Evolutionary conservation across 345 rosid species (phyloP).

Genomic region (Angophora floribunda): DNA sequence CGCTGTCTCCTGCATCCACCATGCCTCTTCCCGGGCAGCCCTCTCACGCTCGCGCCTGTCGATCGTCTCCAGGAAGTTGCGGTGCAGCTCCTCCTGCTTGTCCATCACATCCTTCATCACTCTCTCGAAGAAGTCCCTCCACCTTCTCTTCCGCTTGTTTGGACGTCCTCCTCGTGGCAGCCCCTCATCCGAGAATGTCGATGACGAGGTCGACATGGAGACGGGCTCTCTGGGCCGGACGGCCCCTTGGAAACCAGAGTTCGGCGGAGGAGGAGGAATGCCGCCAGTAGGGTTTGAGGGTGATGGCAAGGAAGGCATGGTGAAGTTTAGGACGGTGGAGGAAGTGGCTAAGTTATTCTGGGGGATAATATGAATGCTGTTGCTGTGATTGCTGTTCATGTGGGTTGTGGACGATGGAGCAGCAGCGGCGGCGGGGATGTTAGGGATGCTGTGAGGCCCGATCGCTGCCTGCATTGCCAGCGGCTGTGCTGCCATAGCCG

Average conservation of each 20-base stretch:
- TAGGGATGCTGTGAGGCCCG: neutral
- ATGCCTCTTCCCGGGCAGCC: slow-evolving; percentile 55
- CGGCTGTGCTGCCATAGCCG: neutral
- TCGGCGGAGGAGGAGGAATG: neutral
- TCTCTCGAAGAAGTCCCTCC: slow-evolving; percentile 28
- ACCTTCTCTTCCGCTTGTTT: slow-evolving; percentile 12
- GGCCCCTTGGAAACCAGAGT: neutral
- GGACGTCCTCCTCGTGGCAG: neutral
- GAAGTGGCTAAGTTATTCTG: neutral
- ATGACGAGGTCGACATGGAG: neutral
- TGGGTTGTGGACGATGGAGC: neutral
- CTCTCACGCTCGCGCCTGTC: slow-evolving; percentile 61
- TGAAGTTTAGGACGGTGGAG: neutral
- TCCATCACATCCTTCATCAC: slow-evolving; percentile 53
- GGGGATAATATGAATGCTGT: neutral
- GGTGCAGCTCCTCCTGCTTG: slow-evolving; percentile 73
- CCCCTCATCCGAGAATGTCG: slow-evolving; percentile 2
- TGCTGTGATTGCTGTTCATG: neutral
- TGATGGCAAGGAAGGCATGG: slow-evolving; percentile 21
- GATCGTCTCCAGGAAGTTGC: slow-evolving; percentile 49
- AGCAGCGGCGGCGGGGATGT: neutral
- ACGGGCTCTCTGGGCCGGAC: neutral
- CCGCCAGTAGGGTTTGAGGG: neutral
- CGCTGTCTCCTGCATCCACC: slow-evolving; percentile 57
- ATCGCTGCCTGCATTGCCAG: neutral